Conservation (phyloP, 2,329 filamentous ascomycete species). For the Aspergillus fructus region DNA sequence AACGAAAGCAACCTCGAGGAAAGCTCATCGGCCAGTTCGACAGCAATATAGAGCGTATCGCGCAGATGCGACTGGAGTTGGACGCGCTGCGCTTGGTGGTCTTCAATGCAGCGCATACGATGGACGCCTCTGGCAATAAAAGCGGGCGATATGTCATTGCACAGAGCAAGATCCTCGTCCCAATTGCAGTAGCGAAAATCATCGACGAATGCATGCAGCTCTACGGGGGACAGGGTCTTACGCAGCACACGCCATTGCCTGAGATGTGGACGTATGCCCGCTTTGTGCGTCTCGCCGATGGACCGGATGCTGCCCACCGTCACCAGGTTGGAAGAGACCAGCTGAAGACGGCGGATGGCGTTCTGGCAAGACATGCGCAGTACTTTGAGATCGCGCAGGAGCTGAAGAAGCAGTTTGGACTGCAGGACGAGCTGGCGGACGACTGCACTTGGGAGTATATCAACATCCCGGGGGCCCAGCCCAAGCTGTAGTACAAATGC, state of each 20-base stretch:
- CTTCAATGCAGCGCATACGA: slow-evolving; percentile 83
- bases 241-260: slow-evolving; percentile 10
- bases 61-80: slow-evolving; percentile 9
- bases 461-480: not conserved
- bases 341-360: not conserved
- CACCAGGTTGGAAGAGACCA: slow-evolving; percentile 5
- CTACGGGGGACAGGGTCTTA: slow-evolving; percentile 5
- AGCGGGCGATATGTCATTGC: slow-evolving; percentile 5
- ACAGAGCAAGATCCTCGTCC: slow-evolving; percentile 11
- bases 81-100: slow-evolving; percentile 72
- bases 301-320: slow-evolving; percentile 7
- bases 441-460: slow-evolving; percentile 10
- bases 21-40: slow-evolving; percentile 5
- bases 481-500: not conserved
- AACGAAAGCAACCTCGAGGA: slow-evolving; percentile 4
- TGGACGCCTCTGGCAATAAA: slow-evolving; percentile 68
- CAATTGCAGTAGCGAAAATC: not conserved
- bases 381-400: slow-evolving; percentile 7
- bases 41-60: slow-evolving; percentile 9
- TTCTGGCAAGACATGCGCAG: slow-evolving; percentile 1
- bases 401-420: slow-evolving; percentile 7
- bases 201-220: slow-evolving; percentile 12
- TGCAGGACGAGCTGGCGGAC: slow-evolving; percentile 5
- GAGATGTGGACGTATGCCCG: slow-evolving; percentile 10
- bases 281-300: slow-evolving; percentile 7